These are phyloP conservation scores for Yamadazyma trypodendri DNA, from an alignment of 1,139 yeast species.

Conservation along the genomic window DNA sequence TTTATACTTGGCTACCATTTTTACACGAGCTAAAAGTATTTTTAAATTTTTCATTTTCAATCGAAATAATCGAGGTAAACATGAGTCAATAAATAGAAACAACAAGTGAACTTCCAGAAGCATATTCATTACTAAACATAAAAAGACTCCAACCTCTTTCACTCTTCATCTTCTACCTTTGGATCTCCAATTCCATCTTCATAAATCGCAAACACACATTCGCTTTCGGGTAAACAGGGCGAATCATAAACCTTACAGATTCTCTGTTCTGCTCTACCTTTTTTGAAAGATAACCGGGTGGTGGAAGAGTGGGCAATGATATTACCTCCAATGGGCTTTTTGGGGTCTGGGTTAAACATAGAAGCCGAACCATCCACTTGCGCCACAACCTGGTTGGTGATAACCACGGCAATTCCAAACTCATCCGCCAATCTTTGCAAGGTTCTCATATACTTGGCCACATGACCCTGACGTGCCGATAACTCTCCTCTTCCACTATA, in stretches of 20 bases:
- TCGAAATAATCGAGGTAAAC: too few species aligned
- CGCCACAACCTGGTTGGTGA: constrained; percentile 97
- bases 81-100: too few species aligned
- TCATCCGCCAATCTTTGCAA: constrained; percentile 94
- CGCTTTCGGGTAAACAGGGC: constrained; percentile 94
- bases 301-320: constrained; percentile 97
- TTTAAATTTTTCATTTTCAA: too few species aligned
- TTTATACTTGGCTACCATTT: too few species aligned
- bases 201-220: constrained; percentile 91
- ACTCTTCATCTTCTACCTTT: constrained; percentile 61
- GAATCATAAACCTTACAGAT: constrained; percentile 93
- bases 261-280: constrained; percentile 90
- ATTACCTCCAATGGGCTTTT: constrained; percentile 98
- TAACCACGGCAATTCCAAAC: constrained; percentile 97
- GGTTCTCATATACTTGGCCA: constrained; percentile 89
- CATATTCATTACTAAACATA: too few species aligned
- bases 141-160: too few species aligned
- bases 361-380: constrained; percentile 91
- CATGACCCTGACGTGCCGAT: constrained; percentile 91
- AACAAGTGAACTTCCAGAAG: too few species aligned
- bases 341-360: constrained; percentile 94
- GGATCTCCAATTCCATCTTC: constrained; percentile 99
- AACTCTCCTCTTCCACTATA: constrained; percentile 95
- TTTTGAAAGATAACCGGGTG: constrained; percentile 82
- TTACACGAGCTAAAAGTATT: too few species aligned